Base-by-base conservation (phyloP, 495 filamentous ascomycete genomes). In the Podospora pseudopauciseta region DNA sequence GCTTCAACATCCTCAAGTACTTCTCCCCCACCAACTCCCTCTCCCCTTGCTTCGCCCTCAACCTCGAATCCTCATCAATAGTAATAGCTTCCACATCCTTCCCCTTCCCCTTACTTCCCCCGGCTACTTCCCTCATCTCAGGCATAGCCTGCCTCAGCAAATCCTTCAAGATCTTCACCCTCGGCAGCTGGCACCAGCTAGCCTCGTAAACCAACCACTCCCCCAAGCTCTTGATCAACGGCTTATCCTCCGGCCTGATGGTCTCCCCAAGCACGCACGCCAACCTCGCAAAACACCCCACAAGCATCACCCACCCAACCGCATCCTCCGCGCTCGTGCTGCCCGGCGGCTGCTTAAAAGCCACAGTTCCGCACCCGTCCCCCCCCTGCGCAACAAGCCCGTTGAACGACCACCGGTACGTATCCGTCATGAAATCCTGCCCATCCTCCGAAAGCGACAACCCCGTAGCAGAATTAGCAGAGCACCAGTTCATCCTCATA, bases 161-260 rank as follows among this genome's bases (percentile, higher is more conserved):
- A 19, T 68, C 56, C 63, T 60, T 60, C 2, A 76, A 32, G 19
- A 68, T 61, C 16, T 55, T 61, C 59, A 65, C 63, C 49, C 68
- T 55, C 9, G 69, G 68, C n/a, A 76, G 57, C 0, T 32, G 13
- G 53, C 60, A 62, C 32, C 60, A 59, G 30, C 67, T 55, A 18
- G 78, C 73, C 54, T 82, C 78, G 20, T 80, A 79, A 26, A 73
- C 53, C 60, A 81, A 67, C 72, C 74, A 79, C 62, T 76, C 77
- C 7, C 71, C 73, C 9, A 80, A 72, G 9, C 75, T 71, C 60
- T 71, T 64, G 3, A 76, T 39, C 55, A 64, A 57, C 16, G 72
- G 68, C 53, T 49, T 55, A 9, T 63, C 55, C n/a, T 54, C 57
- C 3, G 70, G 64, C 16, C 69, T 62, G 60, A 76, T 60, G 2